Percentiles rank a stretch among this genome's conserved stretches.
phyloP scores from a whole-genome alignment of 192 early-diverging fungal genomes.

The Podila epigama region DNA sequence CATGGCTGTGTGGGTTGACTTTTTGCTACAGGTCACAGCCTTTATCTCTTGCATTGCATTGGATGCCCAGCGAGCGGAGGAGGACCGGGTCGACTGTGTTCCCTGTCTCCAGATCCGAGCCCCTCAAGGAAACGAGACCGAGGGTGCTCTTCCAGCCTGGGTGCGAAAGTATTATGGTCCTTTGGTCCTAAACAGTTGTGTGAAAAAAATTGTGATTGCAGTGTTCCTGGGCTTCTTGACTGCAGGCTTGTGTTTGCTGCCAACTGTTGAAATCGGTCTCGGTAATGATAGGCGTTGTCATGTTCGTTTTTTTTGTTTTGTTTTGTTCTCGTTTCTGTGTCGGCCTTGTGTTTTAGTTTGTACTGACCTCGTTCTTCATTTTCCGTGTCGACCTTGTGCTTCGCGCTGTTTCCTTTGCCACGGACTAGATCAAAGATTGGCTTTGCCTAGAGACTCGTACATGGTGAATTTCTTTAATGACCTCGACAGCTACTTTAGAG shows the following conservation, averaged over 20 bases:
- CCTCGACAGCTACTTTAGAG: conserved; percentile 64
- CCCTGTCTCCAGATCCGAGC: conserved; percentile 60
- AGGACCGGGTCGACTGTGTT: conserved; percentile 59
- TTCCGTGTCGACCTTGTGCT: no score
- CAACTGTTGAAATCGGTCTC: conserved; percentile 61
- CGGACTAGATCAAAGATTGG: conserved; percentile 64
- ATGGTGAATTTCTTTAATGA: conserved; percentile 70
- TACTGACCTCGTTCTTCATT: not conserved
- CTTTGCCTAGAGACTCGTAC: conserved; percentile 69
- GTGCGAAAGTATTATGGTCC: conserved; percentile 63
- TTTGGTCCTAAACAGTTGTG: conserved; percentile 52
- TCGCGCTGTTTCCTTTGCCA: no score
- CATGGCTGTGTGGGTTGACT: conserved; percentile 68
- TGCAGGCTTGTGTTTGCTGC: conserved; percentile 51
- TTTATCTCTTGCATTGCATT: conserved; percentile 67
- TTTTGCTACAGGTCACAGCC: conserved; percentile 68
- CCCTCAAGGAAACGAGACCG: conserved; percentile 52
- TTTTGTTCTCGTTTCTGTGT: not conserved
- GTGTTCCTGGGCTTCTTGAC: conserved; percentile 62
- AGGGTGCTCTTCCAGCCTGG: conserved; percentile 55
- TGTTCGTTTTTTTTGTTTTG: not conserved
- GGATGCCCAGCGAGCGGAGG: conserved; percentile 63
- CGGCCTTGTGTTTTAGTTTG: not conserved
- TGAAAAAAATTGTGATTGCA: conserved; percentile 51
- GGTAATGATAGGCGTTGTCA: no score